A percentile compares a stretch with the other conserved stretches of the same genome.
These are phyloP conservation scores for Brassica rapa DNA, from an alignment of 345 rosid genomes.

Conservation along the genomic window DNA sequence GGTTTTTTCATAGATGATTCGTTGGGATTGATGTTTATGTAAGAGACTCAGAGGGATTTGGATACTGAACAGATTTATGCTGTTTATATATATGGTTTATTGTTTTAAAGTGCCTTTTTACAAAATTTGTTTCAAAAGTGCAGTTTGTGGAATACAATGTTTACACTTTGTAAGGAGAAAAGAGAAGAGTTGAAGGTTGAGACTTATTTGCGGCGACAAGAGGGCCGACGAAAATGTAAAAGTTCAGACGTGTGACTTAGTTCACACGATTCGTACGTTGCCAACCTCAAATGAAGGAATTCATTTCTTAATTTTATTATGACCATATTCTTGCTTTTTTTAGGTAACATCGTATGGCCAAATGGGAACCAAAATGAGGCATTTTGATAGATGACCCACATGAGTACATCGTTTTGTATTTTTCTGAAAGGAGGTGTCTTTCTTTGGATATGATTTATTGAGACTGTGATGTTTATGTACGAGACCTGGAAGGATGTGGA, in stretches of 20 bases:
- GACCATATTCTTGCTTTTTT: neutral
- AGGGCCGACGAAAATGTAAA: neutral
- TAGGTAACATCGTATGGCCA: neutral
- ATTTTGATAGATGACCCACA: no score
- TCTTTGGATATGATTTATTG: no score
- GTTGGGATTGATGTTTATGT: slow-evolving; percentile 5
- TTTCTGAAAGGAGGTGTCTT: no score
- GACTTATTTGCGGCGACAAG: neutral
- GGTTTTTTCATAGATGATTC: neutral
- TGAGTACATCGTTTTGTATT: no score
- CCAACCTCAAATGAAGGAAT: neutral
- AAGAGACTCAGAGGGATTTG: neutral
- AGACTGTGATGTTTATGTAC: no score
- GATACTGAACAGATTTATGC: neutral
- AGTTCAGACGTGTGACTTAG: neutral
- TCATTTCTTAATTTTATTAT: neutral
- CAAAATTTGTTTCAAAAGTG: neutral
- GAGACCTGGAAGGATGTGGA: no score
- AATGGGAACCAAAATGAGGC: no score
- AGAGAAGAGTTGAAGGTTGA: neutral
- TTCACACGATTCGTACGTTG: neutral
- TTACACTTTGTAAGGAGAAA: neutral
- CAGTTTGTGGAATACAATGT: neutral
- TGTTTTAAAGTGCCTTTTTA: neutral
- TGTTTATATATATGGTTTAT: neutral